Evolutionary conservation across 2,329 filamentous ascomycete genomes (phyloP).

Genomic region (Diaporthe destruens): DNA sequence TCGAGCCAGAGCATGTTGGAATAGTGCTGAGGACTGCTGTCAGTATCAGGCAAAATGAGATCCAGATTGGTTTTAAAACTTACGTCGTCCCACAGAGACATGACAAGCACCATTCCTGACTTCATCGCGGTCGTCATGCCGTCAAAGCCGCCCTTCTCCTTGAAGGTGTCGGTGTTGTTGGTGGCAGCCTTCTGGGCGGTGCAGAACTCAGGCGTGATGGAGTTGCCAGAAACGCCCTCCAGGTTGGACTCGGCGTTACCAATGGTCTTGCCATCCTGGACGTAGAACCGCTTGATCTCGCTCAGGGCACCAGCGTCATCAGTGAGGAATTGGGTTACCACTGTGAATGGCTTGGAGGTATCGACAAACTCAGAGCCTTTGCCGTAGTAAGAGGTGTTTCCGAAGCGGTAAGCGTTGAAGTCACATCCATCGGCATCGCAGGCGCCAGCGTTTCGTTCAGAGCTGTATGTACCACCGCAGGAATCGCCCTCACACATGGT

Average conservation of each 20-base stretch:
- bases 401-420: constrained; percentile 77
- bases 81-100: constrained; percentile 71
- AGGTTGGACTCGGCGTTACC: constrained; percentile 62
- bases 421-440: constrained; percentile 80
- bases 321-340: constrained; percentile 74
- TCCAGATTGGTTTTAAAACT: neutral
- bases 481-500: constrained; percentile 62
- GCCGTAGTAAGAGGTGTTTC: constrained; percentile 74
- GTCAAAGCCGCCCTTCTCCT: constrained; percentile 67
- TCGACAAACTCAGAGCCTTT: constrained; percentile 65
- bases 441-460: constrained; percentile 69
- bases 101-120: constrained; percentile 61
- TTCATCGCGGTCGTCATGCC: constrained; percentile 64
- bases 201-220: constrained; percentile 71
- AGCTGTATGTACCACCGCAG: constrained; percentile 67
- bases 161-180: constrained; percentile 66
- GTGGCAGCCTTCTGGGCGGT: constrained; percentile 68
- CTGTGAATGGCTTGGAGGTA: constrained; percentile 70
- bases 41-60: neutral
- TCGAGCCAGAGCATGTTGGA: constrained; percentile 74
- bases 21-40: constrained; percentile 54
- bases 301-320: constrained; percentile 64
- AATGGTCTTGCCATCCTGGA: constrained; percentile 72
- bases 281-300: constrained; percentile 74
- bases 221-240: constrained; percentile 55